Evolutionary conservation across 164 flowering plant species (phyloP), one percentile per base, ranked within the genome.

Genomic region (Umbellularia californica): DNA sequence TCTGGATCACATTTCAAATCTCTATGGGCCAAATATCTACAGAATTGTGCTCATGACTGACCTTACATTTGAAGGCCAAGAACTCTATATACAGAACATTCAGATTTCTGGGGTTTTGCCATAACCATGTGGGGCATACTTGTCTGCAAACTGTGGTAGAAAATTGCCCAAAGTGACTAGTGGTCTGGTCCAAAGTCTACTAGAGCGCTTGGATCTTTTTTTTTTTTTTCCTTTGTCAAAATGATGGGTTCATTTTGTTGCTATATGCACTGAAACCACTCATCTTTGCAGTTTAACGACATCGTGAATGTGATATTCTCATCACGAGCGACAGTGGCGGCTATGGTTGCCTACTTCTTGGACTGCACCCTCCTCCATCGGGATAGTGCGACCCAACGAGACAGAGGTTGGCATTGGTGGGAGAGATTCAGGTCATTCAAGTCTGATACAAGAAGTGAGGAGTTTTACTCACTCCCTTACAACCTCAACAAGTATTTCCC

Each of bases 401-500:
- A 95, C 84, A 86, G 94, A 60, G 99, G 98, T 6, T 79, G 87
- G 77, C 94, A 90, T 33, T 95, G 98, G 97, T 93, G 97, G 99
- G 90, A 68, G 33, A 92, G 84, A 85, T 93, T 88, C 83, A 82
- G 85, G 66, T 47, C 67, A 50, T 93, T 79, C 76, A 78, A 79
- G n/a, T 52, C 79, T 1, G 99, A 95, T 68, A 73, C 87, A 0
- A 85, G 97, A 66, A 93, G 89, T 58, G 97, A 82, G 33, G 99
- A 95, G 72, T 93, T 95, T 67, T 95, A 93, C 72, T 79, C 90
- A 2, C 85, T 95, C 58, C 99, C 99, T 15, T 86, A 50, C 77
- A 88, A 85, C 63, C 92, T 95, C 1, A 87, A 86, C 77, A 90
- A 88, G 79, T 86, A 83, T 77, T 95, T 95, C 85, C 99, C 99